Evolutionary conservation across 306 rosid genomes (phyloP), one percentile per base, ranked within the genome.

Genomic region (Glycine soja): DNA sequence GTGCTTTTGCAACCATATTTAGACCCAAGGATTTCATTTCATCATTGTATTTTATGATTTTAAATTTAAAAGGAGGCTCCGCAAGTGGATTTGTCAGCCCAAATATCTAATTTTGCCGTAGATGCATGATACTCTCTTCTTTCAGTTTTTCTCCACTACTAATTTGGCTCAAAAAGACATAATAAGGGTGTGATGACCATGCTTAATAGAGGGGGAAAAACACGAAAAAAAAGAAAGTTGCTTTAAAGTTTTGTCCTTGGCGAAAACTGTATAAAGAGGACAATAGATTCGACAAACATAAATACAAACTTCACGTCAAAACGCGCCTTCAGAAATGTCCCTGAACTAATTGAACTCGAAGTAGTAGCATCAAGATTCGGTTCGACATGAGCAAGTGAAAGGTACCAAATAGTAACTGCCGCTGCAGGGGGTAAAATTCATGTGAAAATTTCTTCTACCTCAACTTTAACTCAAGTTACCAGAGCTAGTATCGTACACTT

Each of bases 401-500:
- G 2, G 78, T 47, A n/a, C 34, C 72, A 71, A 32, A 34, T 8
- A 79, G 64, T 16, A 51, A 82, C 40, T 70, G 47, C 36, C 12
- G 9, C 57, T 83, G 12, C 62, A 16, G 43, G 72, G 52, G 52
- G 62, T 62, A 16, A 70, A 85, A 62, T 61, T 46, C 76, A 80
- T 36, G n/a, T 70, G 82, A 70, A 62, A 80, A 42, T 69, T 68
- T 68, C 78, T 65, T 70, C 43, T 52, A 74, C 68, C 64, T 83
- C 58, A 76, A 64, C 76, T 56, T 72, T 66, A 54, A 73, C 18
- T 15, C 61, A 47, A 70, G 58, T 70, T 45, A 59, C 80, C 61
- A 82, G 4, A 86, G 47, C 32, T 50, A 64, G 40, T 18, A 53
- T 16, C 61, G 19, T 63, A 79, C 82, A 78, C 32, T 70, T 78